phyloP scores from a whole-genome alignment of 1,139 yeast species.

The Candida mesenterica region DNA sequence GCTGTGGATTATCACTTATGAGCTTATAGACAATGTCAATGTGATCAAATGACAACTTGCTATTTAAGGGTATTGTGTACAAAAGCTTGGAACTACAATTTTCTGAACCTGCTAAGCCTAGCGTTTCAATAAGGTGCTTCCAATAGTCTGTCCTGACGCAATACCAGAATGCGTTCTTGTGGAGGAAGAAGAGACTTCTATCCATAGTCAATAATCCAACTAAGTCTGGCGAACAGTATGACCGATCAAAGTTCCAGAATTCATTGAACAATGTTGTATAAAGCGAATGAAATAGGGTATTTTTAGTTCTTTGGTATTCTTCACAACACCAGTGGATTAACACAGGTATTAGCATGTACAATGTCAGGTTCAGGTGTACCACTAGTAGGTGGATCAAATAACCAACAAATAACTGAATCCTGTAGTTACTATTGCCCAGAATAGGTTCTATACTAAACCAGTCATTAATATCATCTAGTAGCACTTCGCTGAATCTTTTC shows the following conservation, averaged over 20 bases:
- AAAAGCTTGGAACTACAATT: slow-evolving; percentile 20
- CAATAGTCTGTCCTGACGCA: slow-evolving; percentile 31
- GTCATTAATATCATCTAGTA: slow-evolving; percentile 37
- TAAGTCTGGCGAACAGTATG: slow-evolving; percentile 11
- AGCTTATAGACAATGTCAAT: slow-evolving; percentile 13
- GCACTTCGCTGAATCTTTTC: slow-evolving; percentile 18
- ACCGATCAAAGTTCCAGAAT: slow-evolving; percentile 28
- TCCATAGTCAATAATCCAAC: slow-evolving; percentile 1
- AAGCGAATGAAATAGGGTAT: slow-evolving; percentile 9
- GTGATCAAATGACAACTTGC: slow-evolving; percentile 10
- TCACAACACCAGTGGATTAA: slow-evolving; percentile 40
- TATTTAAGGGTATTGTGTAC: slow-evolving; percentile 18
- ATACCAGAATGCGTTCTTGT: slow-evolving; percentile 26
- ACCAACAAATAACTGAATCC: slow-evolving; percentile 29
- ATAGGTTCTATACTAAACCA: slow-evolving; percentile 38
- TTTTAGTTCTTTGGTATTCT: slow-evolving; percentile 12
- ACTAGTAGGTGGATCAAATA: slow-evolving; percentile 35
- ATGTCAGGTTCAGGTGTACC: slow-evolving; percentile 31
- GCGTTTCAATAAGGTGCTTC: slow-evolving; percentile 22
- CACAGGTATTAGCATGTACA: slow-evolving; percentile 34
- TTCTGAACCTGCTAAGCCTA: slow-evolving; percentile 10
- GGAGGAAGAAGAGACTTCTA: slow-evolving; percentile 1
- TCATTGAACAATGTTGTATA: slow-evolving; percentile 23
- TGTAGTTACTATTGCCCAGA: slow-evolving; percentile 20
- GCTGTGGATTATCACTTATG: slow-evolving; percentile 20